A percentile compares a stretch with the other conserved stretches of the same genome.
These are phyloP conservation scores for Ophiostoma novo-ulmi DNA, from an alignment of 2,329 filamentous ascomycete genomes.

Conservation along the genomic window DNA sequence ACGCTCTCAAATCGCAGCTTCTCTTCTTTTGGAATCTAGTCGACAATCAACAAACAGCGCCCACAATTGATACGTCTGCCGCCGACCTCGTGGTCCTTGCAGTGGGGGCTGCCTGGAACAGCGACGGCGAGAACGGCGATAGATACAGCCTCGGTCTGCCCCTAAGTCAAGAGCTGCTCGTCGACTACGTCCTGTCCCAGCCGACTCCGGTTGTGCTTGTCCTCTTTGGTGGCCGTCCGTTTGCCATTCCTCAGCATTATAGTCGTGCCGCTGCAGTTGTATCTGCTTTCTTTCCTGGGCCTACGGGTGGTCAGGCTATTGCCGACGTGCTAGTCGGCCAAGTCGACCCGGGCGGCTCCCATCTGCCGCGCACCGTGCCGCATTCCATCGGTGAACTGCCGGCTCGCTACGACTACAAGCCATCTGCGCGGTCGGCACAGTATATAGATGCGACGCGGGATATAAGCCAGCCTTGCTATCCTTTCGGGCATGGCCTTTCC, in stretches of 20 bases:
- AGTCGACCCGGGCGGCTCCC: neutral
- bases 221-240: neutral
- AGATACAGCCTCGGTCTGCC: neutral
- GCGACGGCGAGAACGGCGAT: neutral
- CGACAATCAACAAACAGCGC: neutral
- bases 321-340: neutral
- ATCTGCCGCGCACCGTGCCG: slow-evolving; percentile 12
- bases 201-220: neutral
- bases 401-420: slow-evolving; percentile 18
- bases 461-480: neutral
- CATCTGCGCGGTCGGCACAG: neutral
- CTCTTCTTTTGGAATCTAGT: slow-evolving; percentile 4
- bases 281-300: neutral
- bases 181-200: neutral
- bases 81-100: neutral
- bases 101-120: neutral
- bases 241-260: neutral
- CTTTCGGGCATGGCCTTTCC: neutral
- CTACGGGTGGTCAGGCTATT: neutral
- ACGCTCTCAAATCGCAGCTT: neutral
- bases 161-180: neutral
- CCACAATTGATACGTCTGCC: neutral
- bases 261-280: neutral
- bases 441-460: neutral
- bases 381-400: slow-evolving; percentile 16